Evolutionary conservation across 306 rosid genomes (phyloP).

Genomic region (Vicia villosa): DNA sequence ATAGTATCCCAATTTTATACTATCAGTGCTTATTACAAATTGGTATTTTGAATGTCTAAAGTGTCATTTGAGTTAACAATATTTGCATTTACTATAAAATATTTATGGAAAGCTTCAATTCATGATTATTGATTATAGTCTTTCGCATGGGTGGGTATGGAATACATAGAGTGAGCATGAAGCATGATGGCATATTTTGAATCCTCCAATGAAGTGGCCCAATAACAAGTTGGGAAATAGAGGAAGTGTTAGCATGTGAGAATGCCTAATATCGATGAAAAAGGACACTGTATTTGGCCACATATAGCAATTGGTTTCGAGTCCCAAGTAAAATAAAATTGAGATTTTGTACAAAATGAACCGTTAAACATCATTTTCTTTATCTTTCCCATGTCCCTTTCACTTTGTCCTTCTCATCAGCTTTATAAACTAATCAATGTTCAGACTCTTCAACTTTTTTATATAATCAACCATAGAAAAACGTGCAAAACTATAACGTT

Average conservation of each 20-base stretch:
- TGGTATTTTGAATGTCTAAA: too few relatives aligned
- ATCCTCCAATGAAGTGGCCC: constrained; percentile 47
- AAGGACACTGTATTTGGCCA: constrained; percentile 54
- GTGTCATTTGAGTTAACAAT: neutral
- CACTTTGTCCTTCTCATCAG: constrained; percentile 42
- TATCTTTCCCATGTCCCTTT: constrained; percentile 31
- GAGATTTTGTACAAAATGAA: constrained; percentile 31
- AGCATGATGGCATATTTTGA: constrained; percentile 48
- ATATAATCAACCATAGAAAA: constrained; percentile 31
- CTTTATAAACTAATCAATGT: constrained; percentile 33
- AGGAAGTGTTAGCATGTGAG: constrained; percentile 53
- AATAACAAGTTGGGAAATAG: constrained; percentile 29
- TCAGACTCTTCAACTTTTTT: constrained; percentile 14
- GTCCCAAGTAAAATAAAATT: constrained; percentile 51
- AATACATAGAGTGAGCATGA: constrained; percentile 28
- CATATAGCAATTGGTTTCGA: constrained; percentile 37
- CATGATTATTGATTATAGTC: constrained; percentile 37
- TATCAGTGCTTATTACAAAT: too few relatives aligned
- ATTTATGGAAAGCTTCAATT: constrained; percentile 27
- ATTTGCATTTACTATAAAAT: neutral
- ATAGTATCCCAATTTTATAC: too few relatives aligned
- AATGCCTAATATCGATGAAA: constrained; percentile 44
- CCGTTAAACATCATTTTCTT: constrained; percentile 55
- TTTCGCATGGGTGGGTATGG: constrained; percentile 28
- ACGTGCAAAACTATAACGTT: constrained; percentile 34